A percentile compares a stretch with the other conserved stretches of the same genome.
These are phyloP conservation scores for Chaetomium olivaceum DNA, from an alignment of 2,329 filamentous ascomycete genomes.

Conservation along the genomic window DNA sequence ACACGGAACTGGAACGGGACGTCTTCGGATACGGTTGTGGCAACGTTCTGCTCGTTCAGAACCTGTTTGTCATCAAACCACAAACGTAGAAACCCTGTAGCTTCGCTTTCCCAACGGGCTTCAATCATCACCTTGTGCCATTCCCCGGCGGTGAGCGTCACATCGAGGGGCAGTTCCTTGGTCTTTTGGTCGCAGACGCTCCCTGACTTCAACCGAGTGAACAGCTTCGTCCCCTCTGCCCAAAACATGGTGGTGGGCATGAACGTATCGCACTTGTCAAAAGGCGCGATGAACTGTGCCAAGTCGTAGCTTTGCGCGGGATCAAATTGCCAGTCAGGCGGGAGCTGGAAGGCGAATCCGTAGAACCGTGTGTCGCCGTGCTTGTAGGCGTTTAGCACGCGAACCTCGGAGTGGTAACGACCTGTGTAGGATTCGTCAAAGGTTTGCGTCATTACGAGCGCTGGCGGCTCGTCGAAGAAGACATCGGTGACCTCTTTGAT, in stretches of 20 bases:
- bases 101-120: conserved; percentile 47
- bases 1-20: conserved; percentile 48
- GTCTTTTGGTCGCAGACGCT: conserved; percentile 41
- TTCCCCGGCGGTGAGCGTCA: conserved; percentile 36
- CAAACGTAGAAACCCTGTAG: conserved; percentile 47
- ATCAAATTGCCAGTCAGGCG: conserved; percentile 48
- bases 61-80: conserved; percentile 51
- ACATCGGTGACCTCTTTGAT: conserved; percentile 46
- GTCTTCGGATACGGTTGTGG: conserved; percentile 49
- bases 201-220: conserved; percentile 46
- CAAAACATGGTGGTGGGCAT: conserved; percentile 54
- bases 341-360: conserved; percentile 53
- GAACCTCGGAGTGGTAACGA: conserved; percentile 53
- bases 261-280: conserved; percentile 49
- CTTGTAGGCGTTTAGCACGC: conserved; percentile 46
- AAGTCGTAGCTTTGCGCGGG: conserved; percentile 48
- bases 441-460: conserved; percentile 49
- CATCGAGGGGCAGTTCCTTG: conserved; percentile 26
- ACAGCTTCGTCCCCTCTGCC: conserved; percentile 46
- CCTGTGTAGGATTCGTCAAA: conserved; percentile 45
- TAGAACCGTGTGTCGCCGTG: conserved; percentile 50
- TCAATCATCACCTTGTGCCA: conserved; percentile 52
- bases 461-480: conserved; percentile 40
- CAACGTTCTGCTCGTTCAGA: conserved; percentile 41
- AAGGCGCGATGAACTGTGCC: conserved; percentile 54